These are phyloP conservation scores for Umbellularia californica DNA, from an alignment of 164 flowering plant species.

Conservation along the genomic window DNA sequence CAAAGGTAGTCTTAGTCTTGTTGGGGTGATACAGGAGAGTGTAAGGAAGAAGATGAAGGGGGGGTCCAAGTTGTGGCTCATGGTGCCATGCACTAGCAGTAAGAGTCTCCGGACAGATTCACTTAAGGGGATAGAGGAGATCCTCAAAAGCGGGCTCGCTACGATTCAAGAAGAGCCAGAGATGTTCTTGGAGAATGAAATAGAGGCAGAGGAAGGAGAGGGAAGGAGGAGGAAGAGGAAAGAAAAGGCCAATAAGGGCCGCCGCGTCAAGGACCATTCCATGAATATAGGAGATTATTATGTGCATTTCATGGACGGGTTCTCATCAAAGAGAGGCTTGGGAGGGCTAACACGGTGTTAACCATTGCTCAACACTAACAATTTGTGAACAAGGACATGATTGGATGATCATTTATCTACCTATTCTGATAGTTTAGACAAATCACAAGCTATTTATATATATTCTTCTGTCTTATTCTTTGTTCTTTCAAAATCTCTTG, in stretches of 20 bases:
- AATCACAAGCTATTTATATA: too few species aligned
- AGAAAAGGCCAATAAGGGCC: neutral
- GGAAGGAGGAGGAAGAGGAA: constrained; percentile 17
- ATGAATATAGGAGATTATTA: constrained; percentile 4
- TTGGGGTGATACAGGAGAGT: neutral
- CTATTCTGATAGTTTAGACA: neutral
- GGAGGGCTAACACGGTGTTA: neutral
- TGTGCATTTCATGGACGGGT: constrained; percentile 7
- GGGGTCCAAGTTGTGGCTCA: neutral
- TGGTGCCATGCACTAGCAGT: neutral
- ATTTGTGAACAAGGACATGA: neutral
- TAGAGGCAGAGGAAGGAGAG: constrained; percentile 1
- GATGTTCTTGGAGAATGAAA: constrained; percentile 12
- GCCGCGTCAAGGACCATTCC: neutral
- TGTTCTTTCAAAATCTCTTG: too few species aligned
- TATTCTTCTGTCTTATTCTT: too few species aligned
- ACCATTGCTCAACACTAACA: neutral
- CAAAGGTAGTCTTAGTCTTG: neutral
- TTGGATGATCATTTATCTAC: neutral
- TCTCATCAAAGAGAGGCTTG: neutral
- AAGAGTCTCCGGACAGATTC: constrained; percentile 17
- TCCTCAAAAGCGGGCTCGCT: constrained; percentile 37
- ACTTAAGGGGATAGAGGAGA: constrained; percentile 37
- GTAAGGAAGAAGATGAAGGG: neutral
- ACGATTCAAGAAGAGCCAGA: constrained; percentile 49